Base-by-base conservation (phyloP, 495 filamentous ascomycete species). In the Lasiosphaeriaceae sp. region DNA sequence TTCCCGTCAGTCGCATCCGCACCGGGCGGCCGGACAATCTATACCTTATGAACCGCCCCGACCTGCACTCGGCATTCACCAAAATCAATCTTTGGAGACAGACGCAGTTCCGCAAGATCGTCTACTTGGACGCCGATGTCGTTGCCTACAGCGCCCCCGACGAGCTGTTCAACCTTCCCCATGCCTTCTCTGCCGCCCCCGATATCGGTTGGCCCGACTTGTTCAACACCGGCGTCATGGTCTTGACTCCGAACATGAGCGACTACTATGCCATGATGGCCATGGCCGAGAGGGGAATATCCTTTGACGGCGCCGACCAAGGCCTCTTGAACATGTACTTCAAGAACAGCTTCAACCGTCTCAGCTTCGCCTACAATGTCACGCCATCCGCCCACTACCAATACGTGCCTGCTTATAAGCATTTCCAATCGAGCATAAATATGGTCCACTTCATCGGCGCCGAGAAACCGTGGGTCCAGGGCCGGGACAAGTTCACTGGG, bases 121-220 rank as follows among this genome's bases (percentile, higher is more conserved):
- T 97, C 22, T 99, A 97, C 67, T 74, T 97, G 47, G 94, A 99
- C 68, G 86, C 90, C 56, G 94, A 99, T 66, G 79, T 96, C 23
- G 87, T 99, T 26, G 86, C 90, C 19, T 76, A 96, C 49, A 78
- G 90, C 54, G 90, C 91, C 26, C 91, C 92, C 2, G 93, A 99
- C 66, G 95, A 97, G 77, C 84, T 99, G 37, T 90, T 99, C 66
- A 78, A 86, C 22, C 64, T 96, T 52, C 74, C 86, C 3, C 79
- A 85, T 50, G 74, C 84, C 35, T 97, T 99, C 65, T 90, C 92
- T 3, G 94, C 94, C 2, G 90, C 88, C 14, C 95, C 94, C 31
- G 94, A 99, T 67, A 87, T 97, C 63, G 94, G 94, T 64, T 99
- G 95, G 95, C 94, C 94, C 29, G 94, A 99, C 75, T 83, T 90